Evolutionary conservation across 352 stramenopile species (phyloP).

Genomic region (Phytophthora citricola): DNA sequence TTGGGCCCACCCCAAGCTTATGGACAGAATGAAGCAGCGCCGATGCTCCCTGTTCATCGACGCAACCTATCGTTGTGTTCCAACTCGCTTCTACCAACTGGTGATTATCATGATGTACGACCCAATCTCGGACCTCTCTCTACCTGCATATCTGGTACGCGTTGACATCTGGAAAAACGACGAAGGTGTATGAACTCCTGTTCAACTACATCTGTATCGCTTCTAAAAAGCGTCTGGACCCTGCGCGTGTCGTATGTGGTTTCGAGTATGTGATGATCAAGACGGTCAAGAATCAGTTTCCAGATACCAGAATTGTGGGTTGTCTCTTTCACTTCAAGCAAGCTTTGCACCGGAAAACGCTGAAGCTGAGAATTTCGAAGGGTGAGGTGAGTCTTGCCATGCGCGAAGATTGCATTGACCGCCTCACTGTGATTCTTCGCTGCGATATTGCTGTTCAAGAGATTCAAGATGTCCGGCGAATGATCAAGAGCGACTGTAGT

Average conservation of each 20-base stretch:
- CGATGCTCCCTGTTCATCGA: constrained; percentile 10
- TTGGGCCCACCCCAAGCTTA: constrained; percentile 3
- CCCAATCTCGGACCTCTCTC: not conserved
- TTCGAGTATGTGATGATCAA: constrained; percentile 18
- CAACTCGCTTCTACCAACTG: constrained; percentile 12
- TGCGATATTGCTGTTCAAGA: not conserved
- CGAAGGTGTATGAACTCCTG: constrained; percentile 1
- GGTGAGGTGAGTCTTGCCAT: not conserved
- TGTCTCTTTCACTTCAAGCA: constrained; percentile 22
- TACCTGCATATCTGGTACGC: constrained; percentile 15
- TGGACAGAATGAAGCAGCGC: constrained; percentile 6
- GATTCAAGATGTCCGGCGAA: constrained; percentile 2
- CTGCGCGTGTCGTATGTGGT: not conserved
- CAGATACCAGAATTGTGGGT: constrained; percentile 7
- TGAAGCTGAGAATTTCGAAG: constrained; percentile 17
- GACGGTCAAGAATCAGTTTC: constrained; percentile 13
- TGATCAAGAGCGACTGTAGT: not conserved
- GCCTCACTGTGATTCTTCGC: constrained; percentile 1
- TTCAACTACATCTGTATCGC: not conserved
- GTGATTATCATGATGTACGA: constrained; percentile 18
- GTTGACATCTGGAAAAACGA: constrained; percentile 7
- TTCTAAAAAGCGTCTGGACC: constrained; percentile 4
- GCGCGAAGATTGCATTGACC: constrained; percentile 4
- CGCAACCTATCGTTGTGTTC: constrained; percentile 13
- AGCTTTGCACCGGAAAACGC: constrained; percentile 4